Percentiles rank a stretch among this genome's conserved stretches.
These are phyloP conservation scores for Solanum arcanum DNA, from an alignment of 257 asterid genomes.

Conservation along the genomic window DNA sequence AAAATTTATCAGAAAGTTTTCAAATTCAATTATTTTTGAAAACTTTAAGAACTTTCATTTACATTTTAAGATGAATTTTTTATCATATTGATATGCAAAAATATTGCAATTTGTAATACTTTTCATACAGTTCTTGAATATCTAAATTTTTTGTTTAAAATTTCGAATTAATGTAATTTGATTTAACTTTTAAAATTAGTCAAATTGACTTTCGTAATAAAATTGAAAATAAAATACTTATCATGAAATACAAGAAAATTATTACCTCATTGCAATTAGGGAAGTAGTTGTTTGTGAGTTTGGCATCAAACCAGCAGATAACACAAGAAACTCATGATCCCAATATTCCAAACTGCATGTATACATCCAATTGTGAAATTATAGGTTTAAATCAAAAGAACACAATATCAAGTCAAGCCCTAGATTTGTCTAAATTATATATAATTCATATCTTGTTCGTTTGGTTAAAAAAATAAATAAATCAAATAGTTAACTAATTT, in stretches of 20 bases:
- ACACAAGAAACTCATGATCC: conserved; percentile 77
- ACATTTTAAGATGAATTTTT: too few species aligned
- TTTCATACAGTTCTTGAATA: too few species aligned
- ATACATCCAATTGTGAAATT: not conserved
- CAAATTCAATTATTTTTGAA: not conserved
- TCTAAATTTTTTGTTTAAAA: too few species aligned
- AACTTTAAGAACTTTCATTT: too few species aligned
- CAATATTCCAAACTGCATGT: conserved; percentile 62
- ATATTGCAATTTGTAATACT: too few species aligned
- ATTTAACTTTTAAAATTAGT: too few species aligned
- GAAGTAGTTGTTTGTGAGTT: conserved; percentile 57
- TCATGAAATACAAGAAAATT: not conserved
- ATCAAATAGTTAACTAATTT: too few species aligned
- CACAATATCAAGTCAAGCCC: not conserved
- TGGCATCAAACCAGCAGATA: conserved; percentile 81
- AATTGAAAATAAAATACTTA: not conserved
- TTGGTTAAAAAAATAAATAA: not conserved
- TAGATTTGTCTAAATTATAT: not conserved
- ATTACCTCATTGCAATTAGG: conserved; percentile 69
- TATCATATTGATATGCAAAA: too few species aligned
- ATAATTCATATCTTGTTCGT: not conserved
- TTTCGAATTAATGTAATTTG: too few species aligned
- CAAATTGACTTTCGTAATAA: too few species aligned
- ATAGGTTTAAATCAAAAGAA: not conserved
- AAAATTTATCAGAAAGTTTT: too few species aligned